Conservation (phyloP, 805 yeast species). For the Ogataea parapolymorpha region DNA sequence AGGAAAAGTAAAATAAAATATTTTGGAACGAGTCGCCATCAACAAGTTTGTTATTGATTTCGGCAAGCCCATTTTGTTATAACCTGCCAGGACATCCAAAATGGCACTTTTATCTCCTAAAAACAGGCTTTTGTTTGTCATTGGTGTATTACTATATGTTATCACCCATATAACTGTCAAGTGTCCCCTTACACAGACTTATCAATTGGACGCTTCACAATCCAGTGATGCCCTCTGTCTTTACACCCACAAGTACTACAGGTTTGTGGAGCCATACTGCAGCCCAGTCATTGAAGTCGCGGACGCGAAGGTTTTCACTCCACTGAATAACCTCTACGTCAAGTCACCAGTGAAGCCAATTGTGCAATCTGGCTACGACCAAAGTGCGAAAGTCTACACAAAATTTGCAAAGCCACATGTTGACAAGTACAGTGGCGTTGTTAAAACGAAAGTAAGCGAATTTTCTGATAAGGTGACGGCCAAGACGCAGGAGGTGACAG, state of each 20-base stretch:
- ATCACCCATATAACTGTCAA: conserved; percentile 19
- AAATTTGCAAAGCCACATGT: conserved; percentile 18
- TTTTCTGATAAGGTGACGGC: neutral
- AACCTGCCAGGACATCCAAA: neutral
- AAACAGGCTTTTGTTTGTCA: conserved; percentile 17
- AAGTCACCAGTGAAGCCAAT: conserved; percentile 24
- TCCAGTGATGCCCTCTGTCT: conserved; percentile 22
- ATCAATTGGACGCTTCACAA: conserved; percentile 8
- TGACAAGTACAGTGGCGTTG: conserved; percentile 15
- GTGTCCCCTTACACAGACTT: conserved; percentile 26
- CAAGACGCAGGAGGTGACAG: conserved; percentile 4
- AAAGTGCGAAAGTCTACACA: conserved; percentile 8
- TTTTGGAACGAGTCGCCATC: conserved; percentile 11
- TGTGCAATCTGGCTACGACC: conserved; percentile 16
- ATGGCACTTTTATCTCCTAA: conserved; percentile 14
- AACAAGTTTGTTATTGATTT: conserved; percentile 1
- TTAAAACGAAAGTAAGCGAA: conserved; percentile 1
- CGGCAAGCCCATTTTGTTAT: neutral
- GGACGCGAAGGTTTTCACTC: conserved; percentile 13
- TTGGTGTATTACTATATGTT: conserved; percentile 15
- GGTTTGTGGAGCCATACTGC: conserved; percentile 19
- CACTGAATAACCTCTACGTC: conserved; percentile 16
- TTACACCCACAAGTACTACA: conserved; percentile 20
- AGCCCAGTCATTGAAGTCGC: conserved; percentile 13
- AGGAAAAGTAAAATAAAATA: neutral